Percentiles rank a stretch among this genome's conserved stretches.
These are phyloP conservation scores for Lecanicillium sp. DNA, from an alignment of 2,329 filamentous ascomycete genomes.

Conservation along the genomic window DNA sequence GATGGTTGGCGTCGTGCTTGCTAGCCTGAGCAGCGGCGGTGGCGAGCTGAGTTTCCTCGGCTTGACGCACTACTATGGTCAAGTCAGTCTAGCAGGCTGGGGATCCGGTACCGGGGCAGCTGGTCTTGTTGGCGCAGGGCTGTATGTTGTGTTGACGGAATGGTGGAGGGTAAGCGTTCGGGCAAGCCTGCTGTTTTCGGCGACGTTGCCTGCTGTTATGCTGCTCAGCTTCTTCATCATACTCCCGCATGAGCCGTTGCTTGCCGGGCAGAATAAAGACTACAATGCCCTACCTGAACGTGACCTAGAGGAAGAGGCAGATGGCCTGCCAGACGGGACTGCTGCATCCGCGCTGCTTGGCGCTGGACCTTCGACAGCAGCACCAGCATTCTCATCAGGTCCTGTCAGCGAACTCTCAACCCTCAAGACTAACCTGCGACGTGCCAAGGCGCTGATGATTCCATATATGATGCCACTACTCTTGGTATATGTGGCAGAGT, in stretches of 20 bases:
- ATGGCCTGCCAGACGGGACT: constrained; percentile 18
- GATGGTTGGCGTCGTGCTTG: constrained; percentile 74
- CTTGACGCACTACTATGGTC: constrained; percentile 88
- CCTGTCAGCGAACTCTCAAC: constrained; percentile 19
- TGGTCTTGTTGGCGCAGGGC: constrained; percentile 75
- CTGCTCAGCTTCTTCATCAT: constrained; percentile 77
- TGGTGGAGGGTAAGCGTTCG: constrained; percentile 67
- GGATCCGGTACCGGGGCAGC: constrained; percentile 86
- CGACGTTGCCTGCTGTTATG: constrained; percentile 75
- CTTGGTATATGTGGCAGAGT: constrained; percentile 90
- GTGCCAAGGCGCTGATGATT: constrained; percentile 62
- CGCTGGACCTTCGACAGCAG: constrained; percentile 29
- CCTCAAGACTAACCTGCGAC: constrained; percentile 48
- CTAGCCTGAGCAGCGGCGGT: constrained; percentile 75
- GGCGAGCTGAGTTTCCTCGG: constrained; percentile 89
- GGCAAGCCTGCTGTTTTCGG: constrained; percentile 66
- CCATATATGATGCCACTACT: constrained; percentile 84
- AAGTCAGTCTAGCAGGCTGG: constrained; percentile 82
- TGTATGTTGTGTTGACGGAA: constrained; percentile 81
- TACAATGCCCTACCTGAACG: constrained; percentile 46
- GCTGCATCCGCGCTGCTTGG: constrained; percentile 42
- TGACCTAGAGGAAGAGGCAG: constrained; percentile 28
- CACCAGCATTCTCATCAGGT: constrained; percentile 13
- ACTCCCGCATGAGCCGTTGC: constrained; percentile 60
- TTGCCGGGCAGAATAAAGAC: constrained; percentile 31